Evolutionary conservation across 2,329 filamentous ascomycete genomes (phyloP), one percentile per base, ranked within the genome.

Genomic region (Diaporthe caulivora): DNA sequence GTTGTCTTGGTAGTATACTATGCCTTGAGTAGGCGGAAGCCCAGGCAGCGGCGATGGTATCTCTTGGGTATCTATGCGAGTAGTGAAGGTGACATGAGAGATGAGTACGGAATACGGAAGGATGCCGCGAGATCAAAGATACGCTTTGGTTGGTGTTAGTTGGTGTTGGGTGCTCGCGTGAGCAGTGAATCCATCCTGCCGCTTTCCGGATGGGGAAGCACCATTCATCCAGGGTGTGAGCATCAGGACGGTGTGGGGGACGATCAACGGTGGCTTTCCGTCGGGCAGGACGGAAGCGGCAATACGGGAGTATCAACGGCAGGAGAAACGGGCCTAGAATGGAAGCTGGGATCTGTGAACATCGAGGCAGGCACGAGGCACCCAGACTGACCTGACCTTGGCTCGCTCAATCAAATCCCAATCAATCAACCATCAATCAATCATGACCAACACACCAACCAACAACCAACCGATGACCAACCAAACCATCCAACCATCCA

Each of bases 391-490:
- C 57, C 58, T 49, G 42, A 31, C 60, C 60, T 47, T 64, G 42
- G 29, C 3, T 11, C 21, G 6, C 5, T 49, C 34, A 21, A 1
- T 42, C 55, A 5, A 64, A 47, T 64, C 40, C 47, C 29, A 47
- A 31, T 64, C 58, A 64, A 34, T 64, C 42, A 49, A 58, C 24
- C 21, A 31, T 64, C 40, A 62, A 44, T 47, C 40, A 64, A 26
- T 3, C 57, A 47, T 34, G 26, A 49, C 10, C 42, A 64, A 21
- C 37, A 31, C 21, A 54, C 15, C 26, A 29, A 31, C 34, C 9
- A 9, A 9, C 34, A 34, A 34, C 34, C 34, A 3, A 9, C 51
- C 18, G 51, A 29, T 7, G 40, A 21, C 57, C 40, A 47, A 9
- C 60, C 29, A 37, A 6, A 11, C 42, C 49, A 13, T 9, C 60